Percentiles rank a stretch among this genome's conserved stretches.
Evolutionary conservation across 2,329 filamentous ascomycete species (phyloP).

Genomic region (Stachybotrys echinatus): DNA sequence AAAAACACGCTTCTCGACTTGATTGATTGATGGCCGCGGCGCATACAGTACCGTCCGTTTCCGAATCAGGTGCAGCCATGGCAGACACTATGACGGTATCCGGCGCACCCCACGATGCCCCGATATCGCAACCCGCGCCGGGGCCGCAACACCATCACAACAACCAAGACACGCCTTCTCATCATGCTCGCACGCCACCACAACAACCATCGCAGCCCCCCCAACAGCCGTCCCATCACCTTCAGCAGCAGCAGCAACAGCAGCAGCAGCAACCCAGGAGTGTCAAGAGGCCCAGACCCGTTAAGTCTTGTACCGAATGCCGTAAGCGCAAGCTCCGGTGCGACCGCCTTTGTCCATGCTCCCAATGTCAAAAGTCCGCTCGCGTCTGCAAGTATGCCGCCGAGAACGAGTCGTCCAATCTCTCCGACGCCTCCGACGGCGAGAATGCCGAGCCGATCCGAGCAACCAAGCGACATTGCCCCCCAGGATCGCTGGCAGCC

Average conservation of each 20-base stretch:
- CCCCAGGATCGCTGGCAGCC: conserved; percentile 15
- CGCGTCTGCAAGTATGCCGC: conserved; percentile 48
- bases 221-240: conserved; percentile 18
- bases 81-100: background rate
- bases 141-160: background rate
- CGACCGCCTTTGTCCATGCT: conserved; percentile 50
- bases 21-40: background rate
- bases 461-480: conserved; percentile 33
- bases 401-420: conserved; percentile 39
- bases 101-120: background rate
- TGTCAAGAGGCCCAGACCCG: conserved; percentile 48
- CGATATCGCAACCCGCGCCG: background rate
- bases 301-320: conserved; percentile 53
- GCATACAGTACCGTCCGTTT: background rate
- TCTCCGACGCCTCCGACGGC: conserved; percentile 44
- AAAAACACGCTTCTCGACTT: background rate
- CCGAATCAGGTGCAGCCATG: background rate
- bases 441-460: conserved; percentile 26
- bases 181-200: conserved; percentile 1
- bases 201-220: background rate
- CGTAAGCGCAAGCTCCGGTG: conserved; percentile 53
- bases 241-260: conserved; percentile 19
- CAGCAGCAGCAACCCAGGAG: conserved; percentile 31
- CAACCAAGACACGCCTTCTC: background rate
- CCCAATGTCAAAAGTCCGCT: conserved; percentile 53